Evolutionary conservation across 2,329 filamentous ascomycete genomes (phyloP), one percentile per base, ranked within the genome.

Genomic region (Trichoderma breve): DNA sequence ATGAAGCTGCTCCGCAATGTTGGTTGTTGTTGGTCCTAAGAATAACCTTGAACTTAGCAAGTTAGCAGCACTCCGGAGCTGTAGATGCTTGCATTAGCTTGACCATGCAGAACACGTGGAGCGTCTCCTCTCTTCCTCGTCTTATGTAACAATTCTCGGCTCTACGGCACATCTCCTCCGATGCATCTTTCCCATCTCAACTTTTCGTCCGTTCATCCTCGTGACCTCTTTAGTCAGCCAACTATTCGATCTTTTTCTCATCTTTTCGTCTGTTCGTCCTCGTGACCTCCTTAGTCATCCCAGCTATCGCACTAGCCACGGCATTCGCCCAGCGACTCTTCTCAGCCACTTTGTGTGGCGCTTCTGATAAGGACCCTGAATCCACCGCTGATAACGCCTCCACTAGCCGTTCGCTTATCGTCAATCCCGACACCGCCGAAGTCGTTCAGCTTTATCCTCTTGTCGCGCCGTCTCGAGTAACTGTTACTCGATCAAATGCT

Each of bases 401-500:
- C 21, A 47, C 36, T 69, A 69, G 66, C 53, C 53, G 30, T 43
- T 71, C 60, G 69, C 69, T 71, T 71, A 71, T 71, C 69, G 69
- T 60, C 69, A 66, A 60, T 58, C 69, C 69, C 61, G 69, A 71
- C 51, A 60, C 61, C 69, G 61, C 69, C 69, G 69, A 71, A 28
- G 26, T 61, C 69, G 30, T 64, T 55, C 43, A 63, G 39, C 21
- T 61, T 30, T 65, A 34, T 36, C 21, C 24, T 47, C 12, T 71
- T 47, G 69, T 51, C 32, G 39, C 39, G 43, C 58, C 57, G 28
- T 24, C 30, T 70, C 69, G 69, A 71, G 69, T 71, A 71, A 71
- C 53, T 71, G 7, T 71, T 71, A 71, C 69, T 71, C 69, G 69
- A 71, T 71, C 34, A 62, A 71, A 71, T 64, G 28, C 69, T 71